These are phyloP conservation scores for Lecanicillium sp. DNA, from an alignment of 2,329 filamentous ascomycete species.

Conservation along the genomic window DNA sequence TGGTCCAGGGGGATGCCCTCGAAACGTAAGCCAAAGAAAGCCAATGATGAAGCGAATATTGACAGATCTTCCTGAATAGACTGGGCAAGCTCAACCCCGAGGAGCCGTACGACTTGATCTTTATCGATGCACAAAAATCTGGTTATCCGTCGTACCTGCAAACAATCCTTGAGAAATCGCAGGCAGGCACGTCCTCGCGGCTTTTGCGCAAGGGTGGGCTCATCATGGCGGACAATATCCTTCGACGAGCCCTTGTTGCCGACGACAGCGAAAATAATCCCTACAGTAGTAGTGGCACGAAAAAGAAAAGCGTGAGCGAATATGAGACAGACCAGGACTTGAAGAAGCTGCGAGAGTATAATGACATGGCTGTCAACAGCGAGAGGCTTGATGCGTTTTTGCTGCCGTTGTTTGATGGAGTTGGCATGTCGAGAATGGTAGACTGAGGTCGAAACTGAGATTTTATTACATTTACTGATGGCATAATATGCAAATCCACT, in stretches of 20 bases:
- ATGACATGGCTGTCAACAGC: constrained; percentile 22
- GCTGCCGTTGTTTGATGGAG: constrained; percentile 34
- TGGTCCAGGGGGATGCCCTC: constrained; percentile 37
- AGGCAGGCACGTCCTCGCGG: constrained; percentile 24
- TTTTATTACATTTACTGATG: neutral
- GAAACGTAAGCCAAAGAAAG: constrained; percentile 28
- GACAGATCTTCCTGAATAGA: constrained; percentile 11
- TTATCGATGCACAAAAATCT: constrained; percentile 45
- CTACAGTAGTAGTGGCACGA: constrained; percentile 11
- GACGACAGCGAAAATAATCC: constrained; percentile 29
- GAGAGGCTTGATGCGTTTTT: constrained; percentile 30
- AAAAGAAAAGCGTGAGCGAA: constrained; percentile 12
- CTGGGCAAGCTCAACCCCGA: constrained; percentile 23
- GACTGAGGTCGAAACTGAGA: constrained; percentile 19
- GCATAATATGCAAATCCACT: too few species aligned
- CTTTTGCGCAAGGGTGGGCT: constrained; percentile 40
- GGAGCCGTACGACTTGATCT: constrained; percentile 44
- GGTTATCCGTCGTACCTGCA: constrained; percentile 41
- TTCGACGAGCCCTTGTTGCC: constrained; percentile 40
- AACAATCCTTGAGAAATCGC: constrained; percentile 34
- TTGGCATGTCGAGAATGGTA: constrained; percentile 29
- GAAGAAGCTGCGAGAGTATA: constrained; percentile 24
- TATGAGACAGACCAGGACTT: constrained; percentile 16
- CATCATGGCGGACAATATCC: constrained; percentile 46
- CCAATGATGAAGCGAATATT: neutral